A percentile compares a stretch with the other conserved stretches of the same genome.
These are phyloP conservation scores for Microbotryomycetes sp. DNA, from an alignment of 1,284 basidiomycete species.

Conservation along the genomic window DNA sequence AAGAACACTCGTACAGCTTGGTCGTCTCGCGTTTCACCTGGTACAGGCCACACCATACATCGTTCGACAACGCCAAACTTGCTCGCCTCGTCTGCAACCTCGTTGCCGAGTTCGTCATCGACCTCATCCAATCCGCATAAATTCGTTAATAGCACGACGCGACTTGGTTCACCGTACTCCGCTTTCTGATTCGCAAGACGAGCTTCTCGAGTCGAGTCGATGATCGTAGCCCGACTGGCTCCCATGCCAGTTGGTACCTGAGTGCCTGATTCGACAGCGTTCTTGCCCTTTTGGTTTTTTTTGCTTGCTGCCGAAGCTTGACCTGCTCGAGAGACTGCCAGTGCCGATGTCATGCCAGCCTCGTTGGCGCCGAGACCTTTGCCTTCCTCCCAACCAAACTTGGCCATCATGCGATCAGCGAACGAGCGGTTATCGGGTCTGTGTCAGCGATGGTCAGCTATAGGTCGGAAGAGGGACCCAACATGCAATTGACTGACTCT, in stretches of 20 bases:
- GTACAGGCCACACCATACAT: constrained; percentile 33
- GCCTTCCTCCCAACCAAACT: constrained; percentile 90
- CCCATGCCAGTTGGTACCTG: constrained; percentile 14
- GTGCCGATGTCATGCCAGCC: constrained; percentile 76
- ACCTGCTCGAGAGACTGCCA: constrained; percentile 42
- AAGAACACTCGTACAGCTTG: constrained; percentile 82
- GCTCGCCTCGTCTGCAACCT: constrained; percentile 83
- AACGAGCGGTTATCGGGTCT: constrained; percentile 50
- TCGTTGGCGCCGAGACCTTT: constrained; percentile 78
- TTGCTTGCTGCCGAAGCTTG: neutral
- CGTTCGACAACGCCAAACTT: constrained; percentile 50
- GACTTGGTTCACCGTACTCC: constrained; percentile 72
- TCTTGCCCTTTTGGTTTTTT: constrained; percentile 44
- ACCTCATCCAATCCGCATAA: constrained; percentile 74
- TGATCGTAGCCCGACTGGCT: neutral
- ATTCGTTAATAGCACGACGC: constrained; percentile 79
- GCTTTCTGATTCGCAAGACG: constrained; percentile 17
- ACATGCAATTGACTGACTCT: neutral
- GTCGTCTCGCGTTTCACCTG: constrained; percentile 49
- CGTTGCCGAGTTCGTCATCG: constrained; percentile 75
- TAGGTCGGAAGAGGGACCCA: neutral
- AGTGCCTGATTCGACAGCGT: constrained; percentile 27
- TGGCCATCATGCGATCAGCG: constrained; percentile 74
- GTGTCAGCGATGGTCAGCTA: neutral
- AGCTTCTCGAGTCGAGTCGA: constrained; percentile 18